Conservation (phyloP, 176 grass and related monocot species). For the Paspalum vaginatum region DNA sequence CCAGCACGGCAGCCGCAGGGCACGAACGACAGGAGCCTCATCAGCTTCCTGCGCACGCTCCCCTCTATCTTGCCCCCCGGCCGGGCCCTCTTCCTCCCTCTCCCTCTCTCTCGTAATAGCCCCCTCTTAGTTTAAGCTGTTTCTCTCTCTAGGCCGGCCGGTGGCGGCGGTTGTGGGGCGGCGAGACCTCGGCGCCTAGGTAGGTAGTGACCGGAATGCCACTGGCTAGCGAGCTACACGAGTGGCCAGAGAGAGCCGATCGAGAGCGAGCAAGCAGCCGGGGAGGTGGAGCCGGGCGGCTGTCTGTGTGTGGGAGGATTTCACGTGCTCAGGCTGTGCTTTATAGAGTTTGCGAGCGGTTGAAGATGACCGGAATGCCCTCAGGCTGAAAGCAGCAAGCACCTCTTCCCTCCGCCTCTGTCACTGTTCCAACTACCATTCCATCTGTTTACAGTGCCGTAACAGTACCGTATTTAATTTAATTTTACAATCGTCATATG, state of each 20-base stretch:
- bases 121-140: neutral
- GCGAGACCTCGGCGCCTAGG: neutral
- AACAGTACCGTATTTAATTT: no score
- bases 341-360: slow-evolving; percentile 37
- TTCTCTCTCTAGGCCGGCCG: neutral
- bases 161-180: neutral
- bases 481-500: no score
- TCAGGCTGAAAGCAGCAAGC: no score
- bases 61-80: slow-evolving; percentile 40
- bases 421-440: no score
- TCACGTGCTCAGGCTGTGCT: slow-evolving; percentile 9
- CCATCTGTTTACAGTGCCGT: no score
- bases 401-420: no score
- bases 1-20: slow-evolving; percentile 59
- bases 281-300: neutral
- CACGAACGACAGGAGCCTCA: slow-evolving; percentile 72
- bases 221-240: neutral
- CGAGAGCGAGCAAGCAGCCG: neutral
- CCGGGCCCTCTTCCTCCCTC: neutral
- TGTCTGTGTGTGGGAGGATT: neutral
- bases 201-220: slow-evolving; percentile 32
- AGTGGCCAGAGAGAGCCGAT: neutral
- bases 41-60: slow-evolving; percentile 54
- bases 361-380: slow-evolving; percentile 20
- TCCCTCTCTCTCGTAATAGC: neutral